Evolutionary conservation across 345 rosid species (phyloP).

Genomic region (Hypericum perforatum): DNA sequence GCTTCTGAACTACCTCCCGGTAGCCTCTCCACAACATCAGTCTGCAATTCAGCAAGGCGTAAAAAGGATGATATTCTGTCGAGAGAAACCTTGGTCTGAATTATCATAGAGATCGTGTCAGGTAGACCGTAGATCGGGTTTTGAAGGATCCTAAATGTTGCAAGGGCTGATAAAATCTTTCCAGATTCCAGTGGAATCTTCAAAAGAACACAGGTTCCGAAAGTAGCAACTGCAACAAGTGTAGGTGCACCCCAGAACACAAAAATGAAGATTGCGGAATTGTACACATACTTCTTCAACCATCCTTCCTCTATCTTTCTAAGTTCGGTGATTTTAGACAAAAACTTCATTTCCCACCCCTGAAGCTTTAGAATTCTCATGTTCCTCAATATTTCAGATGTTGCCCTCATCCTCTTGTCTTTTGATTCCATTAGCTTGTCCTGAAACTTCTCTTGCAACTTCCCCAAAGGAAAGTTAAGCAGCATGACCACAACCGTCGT

Average conservation of each 20-base stretch:
- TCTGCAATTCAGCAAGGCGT: conserved; percentile 22
- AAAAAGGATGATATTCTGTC: conserved; percentile 24
- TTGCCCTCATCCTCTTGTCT: conserved; percentile 27
- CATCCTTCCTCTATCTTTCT: conserved; percentile 20
- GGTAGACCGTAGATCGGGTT: conserved; percentile 23
- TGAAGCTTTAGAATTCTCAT: conserved; percentile 33
- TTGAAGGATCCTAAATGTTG: conserved; percentile 26
- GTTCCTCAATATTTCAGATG: conserved; percentile 21
- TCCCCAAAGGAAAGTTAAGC: conserved; percentile 20
- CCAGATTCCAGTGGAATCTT: conserved; percentile 23
- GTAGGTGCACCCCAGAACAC: conserved; percentile 21
- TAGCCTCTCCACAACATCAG: conserved; percentile 18
- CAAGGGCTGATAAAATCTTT: conserved; percentile 29
- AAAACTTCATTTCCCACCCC: conserved; percentile 33
- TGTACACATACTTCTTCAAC: conserved; percentile 24
- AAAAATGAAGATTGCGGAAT: conserved; percentile 9
- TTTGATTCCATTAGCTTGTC: conserved; percentile 26
- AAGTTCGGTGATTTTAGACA: conserved; percentile 22
- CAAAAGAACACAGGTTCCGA: conserved; percentile 24
- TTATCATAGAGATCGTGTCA: conserved; percentile 20
- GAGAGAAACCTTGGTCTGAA: conserved; percentile 29
- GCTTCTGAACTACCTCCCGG: conserved; percentile 15
- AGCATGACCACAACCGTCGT: conserved; percentile 19
- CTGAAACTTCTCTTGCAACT: conserved; percentile 18
- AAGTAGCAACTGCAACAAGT: conserved; percentile 19